These are phyloP conservation scores for Fusarium sp. DNA, from an alignment of 2,329 filamentous ascomycete genomes.

Conservation along the genomic window DNA sequence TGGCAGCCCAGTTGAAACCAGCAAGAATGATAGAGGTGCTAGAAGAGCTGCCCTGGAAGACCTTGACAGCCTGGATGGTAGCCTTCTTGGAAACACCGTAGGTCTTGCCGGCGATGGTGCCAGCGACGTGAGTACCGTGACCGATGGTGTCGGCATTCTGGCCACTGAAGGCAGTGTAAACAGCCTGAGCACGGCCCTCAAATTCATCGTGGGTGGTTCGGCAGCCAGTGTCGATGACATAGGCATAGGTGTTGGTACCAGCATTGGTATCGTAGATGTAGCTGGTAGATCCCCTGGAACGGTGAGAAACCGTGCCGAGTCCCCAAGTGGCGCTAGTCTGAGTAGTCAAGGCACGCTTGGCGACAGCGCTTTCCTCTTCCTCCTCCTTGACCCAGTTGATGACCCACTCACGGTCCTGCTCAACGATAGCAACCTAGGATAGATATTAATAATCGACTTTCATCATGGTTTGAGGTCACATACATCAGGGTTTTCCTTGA, in stretches of 20 bases:
- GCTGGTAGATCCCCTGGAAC: slow-evolving; percentile 40
- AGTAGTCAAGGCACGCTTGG: slow-evolving; percentile 47
- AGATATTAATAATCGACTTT: background rate
- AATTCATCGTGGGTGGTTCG: slow-evolving; percentile 65
- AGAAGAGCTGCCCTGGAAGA: slow-evolving; percentile 52
- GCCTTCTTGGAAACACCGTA: slow-evolving; percentile 60
- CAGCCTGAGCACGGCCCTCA: slow-evolving; percentile 61
- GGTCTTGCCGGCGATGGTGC: slow-evolving; percentile 53
- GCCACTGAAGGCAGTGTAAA: slow-evolving; percentile 45
- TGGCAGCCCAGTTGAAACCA: slow-evolving; percentile 58
- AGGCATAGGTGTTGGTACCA: slow-evolving; percentile 64
- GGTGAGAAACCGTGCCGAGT: slow-evolving; percentile 51
- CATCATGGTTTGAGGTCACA: slow-evolving; percentile 26
- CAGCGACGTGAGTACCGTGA: slow-evolving; percentile 59
- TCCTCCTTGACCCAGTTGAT: slow-evolving; percentile 42
- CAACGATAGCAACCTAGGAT: slow-evolving; percentile 48
- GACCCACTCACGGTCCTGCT: slow-evolving; percentile 49
- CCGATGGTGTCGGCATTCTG: slow-evolving; percentile 51
- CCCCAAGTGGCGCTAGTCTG: slow-evolving; percentile 51
- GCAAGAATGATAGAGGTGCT: slow-evolving; percentile 50
- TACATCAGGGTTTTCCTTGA: slow-evolving; percentile 58
- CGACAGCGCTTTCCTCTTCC: slow-evolving; percentile 21
- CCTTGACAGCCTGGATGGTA: slow-evolving; percentile 60
- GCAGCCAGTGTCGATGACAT: slow-evolving; percentile 74
- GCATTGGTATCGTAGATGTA: slow-evolving; percentile 66